Evolutionary conservation across 805 yeast genomes (phyloP).

Genomic region (Ogataea saltuana): DNA sequence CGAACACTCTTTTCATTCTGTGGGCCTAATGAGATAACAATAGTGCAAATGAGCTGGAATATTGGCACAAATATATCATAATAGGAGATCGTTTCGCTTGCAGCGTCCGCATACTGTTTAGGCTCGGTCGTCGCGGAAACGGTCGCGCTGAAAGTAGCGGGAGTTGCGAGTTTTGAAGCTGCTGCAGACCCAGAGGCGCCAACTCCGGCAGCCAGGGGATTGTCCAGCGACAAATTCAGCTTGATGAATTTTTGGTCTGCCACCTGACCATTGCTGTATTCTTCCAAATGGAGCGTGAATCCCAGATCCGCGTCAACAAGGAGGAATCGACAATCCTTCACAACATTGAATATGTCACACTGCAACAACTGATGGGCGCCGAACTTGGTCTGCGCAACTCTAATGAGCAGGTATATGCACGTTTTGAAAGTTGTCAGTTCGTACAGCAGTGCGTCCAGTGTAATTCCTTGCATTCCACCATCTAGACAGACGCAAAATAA

Average conservation of each 20-base stretch:
- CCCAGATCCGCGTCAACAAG: constrained; percentile 81
- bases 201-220: constrained; percentile 42
- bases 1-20: constrained; percentile 60
- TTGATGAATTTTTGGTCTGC: constrained; percentile 34
- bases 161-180: too few species aligned
- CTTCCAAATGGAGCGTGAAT: constrained; percentile 37
- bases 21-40: constrained; percentile 75
- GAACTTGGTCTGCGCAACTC: constrained; percentile 70
- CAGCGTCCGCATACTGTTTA: background rate
- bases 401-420: constrained; percentile 62
- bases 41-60: constrained; percentile 68
- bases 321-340: constrained; percentile 58
- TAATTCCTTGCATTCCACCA: constrained; percentile 36
- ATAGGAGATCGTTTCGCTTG: constrained; percentile 43
- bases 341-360: constrained; percentile 64
- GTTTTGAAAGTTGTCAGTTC: constrained; percentile 80
- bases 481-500: constrained; percentile 43
- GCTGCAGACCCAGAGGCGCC: constrained; percentile 23
- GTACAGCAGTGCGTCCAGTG: constrained; percentile 58
- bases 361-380: constrained; percentile 82
- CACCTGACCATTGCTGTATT: constrained; percentile 8
- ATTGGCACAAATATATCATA: constrained; percentile 72
- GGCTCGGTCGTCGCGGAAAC: background rate
- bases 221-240: constrained; percentile 52
- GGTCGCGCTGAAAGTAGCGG: too few species aligned